Evolutionary conservation across 306 rosid genomes (phyloP).

Genomic region (Amphicarpaea edgeworthii): DNA sequence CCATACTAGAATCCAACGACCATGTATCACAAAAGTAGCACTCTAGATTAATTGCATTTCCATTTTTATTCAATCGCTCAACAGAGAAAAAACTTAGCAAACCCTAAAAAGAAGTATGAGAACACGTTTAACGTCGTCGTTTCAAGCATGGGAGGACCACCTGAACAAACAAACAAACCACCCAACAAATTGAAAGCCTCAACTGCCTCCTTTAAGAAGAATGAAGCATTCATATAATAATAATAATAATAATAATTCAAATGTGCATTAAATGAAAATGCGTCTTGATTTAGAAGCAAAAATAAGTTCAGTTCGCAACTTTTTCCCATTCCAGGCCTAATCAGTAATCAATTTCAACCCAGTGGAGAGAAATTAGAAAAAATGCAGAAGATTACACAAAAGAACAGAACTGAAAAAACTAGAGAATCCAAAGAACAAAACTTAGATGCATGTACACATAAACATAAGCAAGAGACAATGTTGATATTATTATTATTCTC

Average conservation of each 20-base stretch:
- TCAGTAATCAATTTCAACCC: not conserved
- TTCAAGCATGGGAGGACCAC: slow-evolving; percentile 31
- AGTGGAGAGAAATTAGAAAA: slow-evolving; percentile 29
- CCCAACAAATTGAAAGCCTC: slow-evolving; percentile 39
- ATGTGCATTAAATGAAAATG: slow-evolving; percentile 3
- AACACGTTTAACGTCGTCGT: not conserved
- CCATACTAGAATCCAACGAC: slow-evolving; percentile 50
- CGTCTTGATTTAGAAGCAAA: not conserved
- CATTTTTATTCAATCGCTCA: slow-evolving; percentile 6
- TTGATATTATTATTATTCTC: not conserved
- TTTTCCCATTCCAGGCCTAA: not conserved
- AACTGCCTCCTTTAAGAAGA: not conserved
- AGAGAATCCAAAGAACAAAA: not conserved
- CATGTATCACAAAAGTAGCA: not conserved
- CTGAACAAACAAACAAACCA: slow-evolving; percentile 7
- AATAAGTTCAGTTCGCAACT: not conserved
- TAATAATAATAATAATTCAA: too few species aligned
- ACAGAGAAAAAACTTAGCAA: not conserved
- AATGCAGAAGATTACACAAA: slow-evolving; percentile 5
- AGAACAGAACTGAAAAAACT: slow-evolving; percentile 1
- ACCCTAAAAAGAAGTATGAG: not conserved
- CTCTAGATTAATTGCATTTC: slow-evolving; percentile 35
- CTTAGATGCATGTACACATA: not conserved
- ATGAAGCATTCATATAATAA: not conserved
- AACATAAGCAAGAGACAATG: not conserved